A percentile compares a stretch with the other conserved stretches of the same genome.
Conservation (phyloP, 2,329 filamentous ascomycete genomes). For the Aspergillus sp. region DNA sequence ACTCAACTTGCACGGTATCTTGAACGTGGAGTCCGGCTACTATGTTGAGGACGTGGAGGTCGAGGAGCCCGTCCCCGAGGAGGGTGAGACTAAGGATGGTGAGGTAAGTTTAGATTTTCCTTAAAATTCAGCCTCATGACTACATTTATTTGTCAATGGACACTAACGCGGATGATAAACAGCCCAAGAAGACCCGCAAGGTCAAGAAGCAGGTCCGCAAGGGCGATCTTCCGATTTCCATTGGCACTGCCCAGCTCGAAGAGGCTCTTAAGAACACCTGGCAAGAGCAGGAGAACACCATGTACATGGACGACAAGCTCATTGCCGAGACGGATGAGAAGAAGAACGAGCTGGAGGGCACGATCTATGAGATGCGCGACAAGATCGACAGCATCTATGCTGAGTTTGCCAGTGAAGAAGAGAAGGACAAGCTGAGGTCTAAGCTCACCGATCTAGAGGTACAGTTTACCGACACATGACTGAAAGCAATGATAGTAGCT, state of each 20-base stretch:
- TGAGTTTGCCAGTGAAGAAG: constrained; percentile 84
- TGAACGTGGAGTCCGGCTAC: constrained; percentile 96
- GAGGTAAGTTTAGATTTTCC: constrained; percentile 39
- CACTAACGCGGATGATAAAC: constrained; percentile 67
- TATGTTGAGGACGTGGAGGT: constrained; percentile 97
- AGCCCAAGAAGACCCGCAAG: constrained; percentile 84
- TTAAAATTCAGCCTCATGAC: constrained; percentile 17
- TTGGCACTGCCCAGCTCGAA: constrained; percentile 80
- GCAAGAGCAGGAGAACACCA: constrained; percentile 78
- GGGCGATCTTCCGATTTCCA: constrained; percentile 85
- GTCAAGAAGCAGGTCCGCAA: constrained; percentile 99
- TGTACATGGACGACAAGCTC: constrained; percentile 98
- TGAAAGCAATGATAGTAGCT: constrained; percentile 15
- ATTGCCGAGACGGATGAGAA: constrained; percentile 98
- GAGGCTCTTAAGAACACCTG: constrained; percentile 63
- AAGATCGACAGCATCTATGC: constrained; percentile 92
- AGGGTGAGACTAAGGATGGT: constrained; percentile 53
- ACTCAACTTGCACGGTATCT: constrained; percentile 90
- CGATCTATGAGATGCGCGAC: constrained; percentile 94
- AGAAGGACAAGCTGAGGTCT: constrained; percentile 81
- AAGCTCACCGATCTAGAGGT: constrained; percentile 88
- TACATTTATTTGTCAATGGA: constrained; percentile 70
- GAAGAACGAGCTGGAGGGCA: constrained; percentile 99
- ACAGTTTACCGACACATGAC: constrained; percentile 40
- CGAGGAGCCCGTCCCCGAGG: constrained; percentile 84